phyloP scores from a whole-genome alignment of 306 rosid species.

The Geum urbanum region DNA sequence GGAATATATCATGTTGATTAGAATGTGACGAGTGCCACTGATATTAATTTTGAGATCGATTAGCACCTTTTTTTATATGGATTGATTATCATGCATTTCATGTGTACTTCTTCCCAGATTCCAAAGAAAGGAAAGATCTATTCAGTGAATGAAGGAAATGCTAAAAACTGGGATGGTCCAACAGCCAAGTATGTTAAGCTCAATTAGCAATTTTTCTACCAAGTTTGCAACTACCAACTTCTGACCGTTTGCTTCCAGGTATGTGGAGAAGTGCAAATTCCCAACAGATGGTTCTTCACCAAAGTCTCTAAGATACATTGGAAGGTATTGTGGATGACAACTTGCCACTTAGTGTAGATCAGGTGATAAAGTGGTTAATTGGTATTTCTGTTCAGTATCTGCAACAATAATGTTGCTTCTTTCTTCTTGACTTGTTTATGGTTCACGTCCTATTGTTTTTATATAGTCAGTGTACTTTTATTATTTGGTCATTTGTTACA shows the following conservation, averaged over 20 bases:
- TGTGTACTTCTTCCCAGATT: conserved; percentile 44
- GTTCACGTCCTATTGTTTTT: background rate
- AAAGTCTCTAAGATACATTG: conserved; percentile 91
- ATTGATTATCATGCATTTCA: conserved; percentile 11
- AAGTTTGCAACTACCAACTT: conserved; percentile 7
- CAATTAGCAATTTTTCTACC: conserved; percentile 13
- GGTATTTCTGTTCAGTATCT: background rate
- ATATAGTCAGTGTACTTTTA: background rate
- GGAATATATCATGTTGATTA: background rate
- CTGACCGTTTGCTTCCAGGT: conserved; percentile 41
- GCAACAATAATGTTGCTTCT: background rate
- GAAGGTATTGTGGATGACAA: conserved; percentile 51
- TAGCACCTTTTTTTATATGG: conserved; percentile 4
- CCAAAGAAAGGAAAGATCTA: conserved; percentile 89
- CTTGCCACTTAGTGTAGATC: conserved; percentile 4
- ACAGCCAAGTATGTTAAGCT: conserved; percentile 57
- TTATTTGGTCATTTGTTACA: background rate
- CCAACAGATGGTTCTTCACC: conserved; percentile 83
- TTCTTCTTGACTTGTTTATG: background rate
- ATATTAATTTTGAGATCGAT: background rate
- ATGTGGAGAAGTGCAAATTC: conserved; percentile 83
- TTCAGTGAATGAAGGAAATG: conserved; percentile 99
- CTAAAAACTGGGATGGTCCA: conserved; percentile 92
- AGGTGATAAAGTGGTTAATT: background rate
- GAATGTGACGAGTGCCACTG: background rate